Conservation (phyloP, 805 yeast genomes). For the Yamadazyma phyllophila region DNA sequence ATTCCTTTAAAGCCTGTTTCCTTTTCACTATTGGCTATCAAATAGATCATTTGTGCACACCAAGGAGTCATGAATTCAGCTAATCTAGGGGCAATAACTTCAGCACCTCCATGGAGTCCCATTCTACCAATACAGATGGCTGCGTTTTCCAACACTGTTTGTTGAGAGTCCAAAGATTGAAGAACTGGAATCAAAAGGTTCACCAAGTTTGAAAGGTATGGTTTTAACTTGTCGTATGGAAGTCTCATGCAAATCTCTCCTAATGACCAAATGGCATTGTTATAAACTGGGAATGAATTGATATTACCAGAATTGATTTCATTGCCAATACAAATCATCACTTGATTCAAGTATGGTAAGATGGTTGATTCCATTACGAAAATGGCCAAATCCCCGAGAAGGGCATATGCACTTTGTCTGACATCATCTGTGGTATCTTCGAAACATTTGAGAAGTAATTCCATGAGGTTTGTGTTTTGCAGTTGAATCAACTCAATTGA, state of each 20-base stretch:
- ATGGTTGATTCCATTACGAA: constrained; percentile 47
- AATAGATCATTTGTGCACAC: constrained; percentile 64
- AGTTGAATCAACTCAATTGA: constrained; percentile 53
- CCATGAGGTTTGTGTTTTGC: constrained; percentile 44
- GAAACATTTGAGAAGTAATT: constrained; percentile 63
- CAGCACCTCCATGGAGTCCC: constrained; percentile 60
- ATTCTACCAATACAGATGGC: constrained; percentile 88
- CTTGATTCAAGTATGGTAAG: constrained; percentile 46
- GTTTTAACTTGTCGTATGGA: constrained; percentile 43
- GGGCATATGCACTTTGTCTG: constrained; percentile 88
- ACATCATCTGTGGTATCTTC: constrained; percentile 81
- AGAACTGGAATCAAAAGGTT: constrained; percentile 60
- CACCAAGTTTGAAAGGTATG: constrained; percentile 52
- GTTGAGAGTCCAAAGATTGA: constrained; percentile 50
- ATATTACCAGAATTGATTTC: constrained; percentile 58
- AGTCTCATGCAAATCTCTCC: constrained; percentile 80
- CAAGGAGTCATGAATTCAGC: constrained; percentile 60
- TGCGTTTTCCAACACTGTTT: constrained; percentile 76
- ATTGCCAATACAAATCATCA: constrained; percentile 64
- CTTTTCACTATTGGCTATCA: constrained; percentile 83
- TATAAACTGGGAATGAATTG: constrained; percentile 61
- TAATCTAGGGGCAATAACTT: constrained; percentile 54
- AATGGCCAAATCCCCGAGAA: constrained; percentile 86
- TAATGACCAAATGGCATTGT: constrained; percentile 90
- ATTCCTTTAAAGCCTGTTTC: constrained; percentile 85